Evolutionary conservation across 495 filamentous ascomycete species (phyloP).

Genomic region (Hypoxylon fuscum): DNA sequence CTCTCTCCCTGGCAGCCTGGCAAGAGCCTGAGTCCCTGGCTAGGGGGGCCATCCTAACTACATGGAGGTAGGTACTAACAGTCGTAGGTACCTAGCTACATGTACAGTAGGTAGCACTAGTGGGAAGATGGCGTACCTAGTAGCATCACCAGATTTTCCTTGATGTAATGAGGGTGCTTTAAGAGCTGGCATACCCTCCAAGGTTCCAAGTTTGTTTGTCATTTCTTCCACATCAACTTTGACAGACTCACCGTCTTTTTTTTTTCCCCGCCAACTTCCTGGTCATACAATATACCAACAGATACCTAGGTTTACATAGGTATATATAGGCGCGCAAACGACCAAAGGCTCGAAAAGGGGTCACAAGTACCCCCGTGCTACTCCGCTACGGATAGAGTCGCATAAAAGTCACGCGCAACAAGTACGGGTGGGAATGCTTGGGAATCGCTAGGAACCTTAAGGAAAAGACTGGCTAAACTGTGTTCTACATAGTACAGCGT

Average conservation of each 20-base stretch:
- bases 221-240: background rate
- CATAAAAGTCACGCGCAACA: conserved; percentile 30
- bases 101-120: background rate
- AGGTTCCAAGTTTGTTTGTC: background rate
- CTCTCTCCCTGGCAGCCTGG: background rate
- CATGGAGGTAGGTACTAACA: no score
- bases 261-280: background rate
- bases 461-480: no score
- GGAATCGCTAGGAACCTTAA: no score
- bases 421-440: conserved; percentile 16
- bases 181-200: background rate
- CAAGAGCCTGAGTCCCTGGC: no score
- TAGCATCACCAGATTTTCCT: background rate
- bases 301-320: no score
- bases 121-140: background rate
- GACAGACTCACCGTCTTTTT: background rate
- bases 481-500: background rate
- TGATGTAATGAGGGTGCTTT: background rate
- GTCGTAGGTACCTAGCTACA: no score
- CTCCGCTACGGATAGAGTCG: conserved; percentile 22
- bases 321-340: no score
- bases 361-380: background rate
- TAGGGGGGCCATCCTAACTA: background rate
- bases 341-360: no score
- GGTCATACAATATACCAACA: no score